These are phyloP conservation scores for Pseudocercospora ulei DNA, from an alignment of 2,329 filamentous ascomycete species.

Conservation along the genomic window DNA sequence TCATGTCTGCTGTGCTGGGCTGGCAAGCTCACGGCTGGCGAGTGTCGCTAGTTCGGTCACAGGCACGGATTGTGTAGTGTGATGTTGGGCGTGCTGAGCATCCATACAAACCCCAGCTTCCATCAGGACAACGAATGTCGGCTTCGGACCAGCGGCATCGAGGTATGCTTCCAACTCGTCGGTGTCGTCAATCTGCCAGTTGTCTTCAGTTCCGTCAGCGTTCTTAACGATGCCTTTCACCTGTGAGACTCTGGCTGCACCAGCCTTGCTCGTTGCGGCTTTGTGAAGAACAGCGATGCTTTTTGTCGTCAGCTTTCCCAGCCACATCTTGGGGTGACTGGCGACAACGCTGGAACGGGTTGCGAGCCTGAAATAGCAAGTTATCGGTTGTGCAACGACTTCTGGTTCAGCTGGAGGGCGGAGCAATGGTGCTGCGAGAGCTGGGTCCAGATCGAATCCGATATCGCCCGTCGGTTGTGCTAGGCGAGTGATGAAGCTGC, in stretches of 20 bases:
- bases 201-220: slow-evolving; percentile 50
- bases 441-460: slow-evolving; percentile 23
- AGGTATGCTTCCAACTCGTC: slow-evolving; percentile 64
- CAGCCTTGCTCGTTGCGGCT: slow-evolving; percentile 51
- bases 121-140: slow-evolving; percentile 40
- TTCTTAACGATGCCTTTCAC: slow-evolving; percentile 22
- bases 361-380: slow-evolving; percentile 61
- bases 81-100: no score
- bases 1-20: no score
- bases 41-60: no score
- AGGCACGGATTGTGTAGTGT: no score
- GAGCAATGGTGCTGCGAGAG: slow-evolving; percentile 16
- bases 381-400: slow-evolving; percentile 34
- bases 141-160: slow-evolving; percentile 50
- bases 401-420: slow-evolving; percentile 30
- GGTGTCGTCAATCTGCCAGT: slow-evolving; percentile 58
- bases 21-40: no score
- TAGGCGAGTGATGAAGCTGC: slow-evolving; percentile 9
- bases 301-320: slow-evolving; percentile 51
- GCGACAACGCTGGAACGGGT: slow-evolving; percentile 50
- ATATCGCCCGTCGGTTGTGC: slow-evolving; percentile 17
- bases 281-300: slow-evolving; percentile 55
- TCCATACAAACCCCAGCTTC: no score
- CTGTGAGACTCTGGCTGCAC: slow-evolving; percentile 17
- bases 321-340: slow-evolving; percentile 50